Base-by-base conservation (phyloP, 768 basidiomycete genomes). In the Porphyrellus cyaneotinctus region DNA sequence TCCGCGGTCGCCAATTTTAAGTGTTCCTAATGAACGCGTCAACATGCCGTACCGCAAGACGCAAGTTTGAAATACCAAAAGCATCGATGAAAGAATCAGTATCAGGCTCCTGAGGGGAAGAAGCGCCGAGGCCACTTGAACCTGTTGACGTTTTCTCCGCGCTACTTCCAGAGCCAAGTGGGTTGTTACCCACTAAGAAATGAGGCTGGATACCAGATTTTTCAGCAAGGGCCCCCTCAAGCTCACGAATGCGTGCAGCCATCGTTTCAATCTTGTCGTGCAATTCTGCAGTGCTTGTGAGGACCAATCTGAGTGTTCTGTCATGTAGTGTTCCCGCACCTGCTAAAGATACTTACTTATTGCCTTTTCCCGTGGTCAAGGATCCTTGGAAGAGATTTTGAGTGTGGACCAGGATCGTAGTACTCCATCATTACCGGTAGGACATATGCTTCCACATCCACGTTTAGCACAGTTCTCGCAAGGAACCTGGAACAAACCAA, bases 391-490 rank as follows among this genome's bases (percentile, higher is more conserved):
- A 26, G 8, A 17, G 7, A 39, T 43, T 38, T 48, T 14, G 18
- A 60, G 52, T 33, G 33, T 28, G 10, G 37, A 47, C 32, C 14
- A 33, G 26, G n/a, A 46, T 49, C 57, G 41, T 35, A 32, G 45
- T 31, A 59, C 24, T 11, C n/a, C 24, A 23, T 33, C 20, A 24
- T 56, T 58, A 84, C 88, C 88, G 51, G 84, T 81, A n/a, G 88
- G 88, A 69, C 88, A 91, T 51, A 90, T 85, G 17, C 81, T 73
- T 22, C 80, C 81, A 61, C 87, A 90, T 31, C 88, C 88, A 61
- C 87, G 75, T 52, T 84, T 84, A 22, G 80, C 79, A 63, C 88
- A 91, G 65, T 82, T 88, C 68, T 85, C 84, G 70, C 88, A 91
- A 12, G 88, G 88, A 31, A 88, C 76, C 86, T 89, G 59, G 23